A percentile compares a stretch with the other conserved stretches of the same genome.
phyloP scores from a whole-genome alignment of 2,329 filamentous ascomycete species.

The Pseudopyrenochaeta lycopersici region DNA sequence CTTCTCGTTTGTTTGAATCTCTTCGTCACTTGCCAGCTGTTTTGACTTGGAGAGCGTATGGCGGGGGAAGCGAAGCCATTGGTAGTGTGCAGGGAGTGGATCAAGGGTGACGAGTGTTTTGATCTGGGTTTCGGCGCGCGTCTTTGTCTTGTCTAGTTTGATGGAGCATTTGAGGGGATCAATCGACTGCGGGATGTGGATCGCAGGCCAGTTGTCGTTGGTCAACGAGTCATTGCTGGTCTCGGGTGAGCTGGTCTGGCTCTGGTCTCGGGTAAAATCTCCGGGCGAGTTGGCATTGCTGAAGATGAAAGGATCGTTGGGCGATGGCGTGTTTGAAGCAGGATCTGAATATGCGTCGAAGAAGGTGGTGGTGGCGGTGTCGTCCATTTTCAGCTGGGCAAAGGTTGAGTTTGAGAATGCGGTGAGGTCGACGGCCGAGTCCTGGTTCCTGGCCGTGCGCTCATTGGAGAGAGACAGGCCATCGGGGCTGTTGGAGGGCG shows the following conservation, averaged over 20 bases:
- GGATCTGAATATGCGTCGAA: slow-evolving; percentile 30
- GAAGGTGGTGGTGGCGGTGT: slow-evolving; percentile 23
- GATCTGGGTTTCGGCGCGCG: slow-evolving; percentile 95
- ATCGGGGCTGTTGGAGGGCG: slow-evolving; percentile 9
- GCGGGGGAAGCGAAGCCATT: slow-evolving; percentile 83
- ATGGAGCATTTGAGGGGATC: slow-evolving; percentile 32
- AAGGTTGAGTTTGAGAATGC: slow-evolving; percentile 16
- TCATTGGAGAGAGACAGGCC: slow-evolving; percentile 13
- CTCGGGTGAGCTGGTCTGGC: slow-evolving; percentile 42
- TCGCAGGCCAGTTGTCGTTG: slow-evolving; percentile 34
- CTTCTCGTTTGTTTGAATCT: slow-evolving; percentile 77
- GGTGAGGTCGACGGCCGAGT: slow-evolving; percentile 35
- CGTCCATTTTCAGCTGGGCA: slow-evolving; percentile 24
- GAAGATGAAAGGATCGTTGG: slow-evolving; percentile 38
- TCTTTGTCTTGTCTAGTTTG: slow-evolving; percentile 66
- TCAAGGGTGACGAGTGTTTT: slow-evolving; percentile 83
- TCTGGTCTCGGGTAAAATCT: slow-evolving; percentile 38
- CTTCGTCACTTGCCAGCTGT: slow-evolving; percentile 78
- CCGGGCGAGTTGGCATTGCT: slow-evolving; percentile 44
- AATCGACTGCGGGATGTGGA: slow-evolving; percentile 36
- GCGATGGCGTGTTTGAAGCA: slow-evolving; percentile 40
- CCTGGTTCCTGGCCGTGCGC: slow-evolving; percentile 26
- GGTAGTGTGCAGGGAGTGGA: slow-evolving; percentile 77
- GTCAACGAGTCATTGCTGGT: slow-evolving; percentile 30
- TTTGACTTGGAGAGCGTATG: slow-evolving; percentile 96